These are phyloP conservation scores for Thelephora aurantiotincta DNA, from an alignment of 768 basidiomycete genomes.

Conservation along the genomic window DNA sequence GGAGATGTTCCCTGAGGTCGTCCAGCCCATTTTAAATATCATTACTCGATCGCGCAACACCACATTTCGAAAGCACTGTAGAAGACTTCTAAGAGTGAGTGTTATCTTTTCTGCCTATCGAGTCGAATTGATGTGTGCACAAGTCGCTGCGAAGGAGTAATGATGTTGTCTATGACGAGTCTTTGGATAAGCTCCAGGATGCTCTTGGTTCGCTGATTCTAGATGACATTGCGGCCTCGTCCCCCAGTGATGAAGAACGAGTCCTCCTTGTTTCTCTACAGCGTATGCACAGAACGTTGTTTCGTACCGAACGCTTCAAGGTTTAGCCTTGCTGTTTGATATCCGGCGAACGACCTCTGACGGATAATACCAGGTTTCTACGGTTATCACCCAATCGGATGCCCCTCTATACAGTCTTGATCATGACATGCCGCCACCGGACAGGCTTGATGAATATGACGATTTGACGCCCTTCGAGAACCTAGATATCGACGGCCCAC, in stretches of 20 bases:
- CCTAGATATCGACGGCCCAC: too few species aligned
- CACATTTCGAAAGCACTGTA: constrained; percentile 30
- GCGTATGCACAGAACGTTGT: background rate
- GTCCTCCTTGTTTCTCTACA: background rate
- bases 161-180: background rate
- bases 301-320: background rate
- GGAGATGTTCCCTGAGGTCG: constrained; percentile 31
- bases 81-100: constrained; percentile 33
- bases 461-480: too few species aligned
- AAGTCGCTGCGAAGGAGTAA: constrained; percentile 5
- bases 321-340: background rate
- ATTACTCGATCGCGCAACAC: constrained; percentile 35
- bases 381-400: background rate
- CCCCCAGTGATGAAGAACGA: background rate
- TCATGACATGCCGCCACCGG: too few species aligned
- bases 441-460: too few species aligned
- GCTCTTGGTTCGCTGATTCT: background rate
- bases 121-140: background rate
- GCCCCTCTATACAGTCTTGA: too few species aligned
- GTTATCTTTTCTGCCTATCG: background rate
- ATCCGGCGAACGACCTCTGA: too few species aligned
- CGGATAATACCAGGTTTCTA: background rate
- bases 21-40: constrained; percentile 35
- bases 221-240: too few species aligned
- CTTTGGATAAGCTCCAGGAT: background rate